Base-by-base conservation (phyloP, 306 rosid genomes). In the Cicer arietinum region DNA sequence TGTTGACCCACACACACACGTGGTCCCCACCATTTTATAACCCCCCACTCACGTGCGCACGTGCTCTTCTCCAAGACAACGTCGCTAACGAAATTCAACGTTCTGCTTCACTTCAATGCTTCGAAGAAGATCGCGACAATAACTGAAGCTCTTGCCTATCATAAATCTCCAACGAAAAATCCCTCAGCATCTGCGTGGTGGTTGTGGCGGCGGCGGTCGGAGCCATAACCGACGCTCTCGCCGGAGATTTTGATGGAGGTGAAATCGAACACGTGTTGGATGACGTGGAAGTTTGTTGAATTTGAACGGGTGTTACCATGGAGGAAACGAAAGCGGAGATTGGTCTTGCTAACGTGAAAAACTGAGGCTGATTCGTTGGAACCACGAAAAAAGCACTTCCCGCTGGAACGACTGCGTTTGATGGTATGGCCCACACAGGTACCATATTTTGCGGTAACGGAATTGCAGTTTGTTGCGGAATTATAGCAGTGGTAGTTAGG, bases 371-470 rank as follows among this genome's bases (percentile, higher is more conserved):
- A 41, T 79, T 76, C 1, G 90, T 50, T 25, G 87, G 91, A 51
- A 89, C 82, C 69, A 91, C 86, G 50, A 81, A 81, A 35, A 81
- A 81, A 10, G 85, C 76, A 3, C 81, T 85, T 63, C 81, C 91
- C 0, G 86, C 84, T 0, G 91, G 87, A 58, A 88, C 90, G 41
- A 47, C 76, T 5, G 79, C 79, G 85, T 76, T 81, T 54, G 85
- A 81, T 1, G 85, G 85, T 22, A 91, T 83, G 40, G 97, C 88
- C 97, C 97, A 91, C 85, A 89, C 75, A 39, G 97, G 97, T 5
- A 91, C 85, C 48, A 89, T 22, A 10, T 77, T 80, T 53, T 84
- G 62, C 4, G 83, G 85, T 63, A 86, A 65, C 75, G 80, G 82
- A 46, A 84, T 47, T 8, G 74, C 87, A 17, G 45, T 69, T 60